These are phyloP conservation scores for Aspergillus glaucus DNA, from an alignment of 2,329 filamentous ascomycete species.

Conservation along the genomic window DNA sequence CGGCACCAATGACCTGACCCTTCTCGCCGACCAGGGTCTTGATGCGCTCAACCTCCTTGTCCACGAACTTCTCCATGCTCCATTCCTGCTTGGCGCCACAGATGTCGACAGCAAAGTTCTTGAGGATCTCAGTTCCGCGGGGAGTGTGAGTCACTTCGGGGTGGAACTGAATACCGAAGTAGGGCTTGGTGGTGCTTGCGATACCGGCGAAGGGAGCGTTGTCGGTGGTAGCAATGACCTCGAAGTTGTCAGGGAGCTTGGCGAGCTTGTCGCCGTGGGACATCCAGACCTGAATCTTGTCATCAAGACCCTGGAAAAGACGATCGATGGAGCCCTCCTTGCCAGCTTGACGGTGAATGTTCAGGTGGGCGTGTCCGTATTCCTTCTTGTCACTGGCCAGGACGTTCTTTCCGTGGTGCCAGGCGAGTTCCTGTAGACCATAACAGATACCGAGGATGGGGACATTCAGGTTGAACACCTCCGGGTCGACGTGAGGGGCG, in stretches of 20 bases:
- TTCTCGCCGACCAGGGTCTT: conserved; percentile 71
- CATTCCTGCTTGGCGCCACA: conserved; percentile 72
- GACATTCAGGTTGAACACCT: conserved; percentile 68
- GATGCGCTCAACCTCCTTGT: conserved; percentile 75
- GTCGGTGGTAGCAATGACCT: conserved; percentile 64
- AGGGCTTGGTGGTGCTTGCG: conserved; percentile 51
- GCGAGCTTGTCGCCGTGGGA: conserved; percentile 82
- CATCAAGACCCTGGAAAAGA: conserved; percentile 70
- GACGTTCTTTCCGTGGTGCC: conserved; percentile 61
- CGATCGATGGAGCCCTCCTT: conserved; percentile 57
- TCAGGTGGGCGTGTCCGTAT: conserved; percentile 65
- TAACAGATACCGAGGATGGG: conserved; percentile 59
- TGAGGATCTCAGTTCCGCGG: conserved; percentile 62
- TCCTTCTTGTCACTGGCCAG: conserved; percentile 61
- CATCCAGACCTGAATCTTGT: conserved; percentile 73
- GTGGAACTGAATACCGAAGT: conserved; percentile 82
- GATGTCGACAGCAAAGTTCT: conserved; percentile 79
- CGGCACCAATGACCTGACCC: conserved; percentile 74
- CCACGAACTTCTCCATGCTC: conserved; percentile 78
- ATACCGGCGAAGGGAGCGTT: conserved; percentile 76
- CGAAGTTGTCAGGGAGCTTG: conserved; percentile 65
- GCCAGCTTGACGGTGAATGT: conserved; percentile 51
- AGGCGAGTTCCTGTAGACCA: conserved; percentile 65
- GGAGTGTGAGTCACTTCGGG: conserved; percentile 63
- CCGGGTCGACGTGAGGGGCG: conserved; percentile 73